phyloP scores from a whole-genome alignment of 2,329 filamentous ascomycete species.

The Fusarium fujikuroi region DNA sequence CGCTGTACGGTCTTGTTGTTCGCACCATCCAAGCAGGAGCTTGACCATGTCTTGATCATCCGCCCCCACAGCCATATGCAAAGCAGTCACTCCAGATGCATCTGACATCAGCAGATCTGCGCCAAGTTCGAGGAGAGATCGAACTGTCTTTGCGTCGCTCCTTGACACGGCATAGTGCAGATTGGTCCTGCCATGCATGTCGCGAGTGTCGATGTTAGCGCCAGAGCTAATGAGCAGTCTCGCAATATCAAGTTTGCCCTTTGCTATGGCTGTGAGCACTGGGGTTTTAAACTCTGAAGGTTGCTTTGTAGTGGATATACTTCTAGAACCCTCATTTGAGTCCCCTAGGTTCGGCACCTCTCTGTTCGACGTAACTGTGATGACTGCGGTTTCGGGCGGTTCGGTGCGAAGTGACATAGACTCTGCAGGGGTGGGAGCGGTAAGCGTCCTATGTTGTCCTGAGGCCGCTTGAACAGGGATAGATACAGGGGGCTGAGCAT shows the following conservation, averaged over 20 bases:
- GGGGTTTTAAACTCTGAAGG: neutral
- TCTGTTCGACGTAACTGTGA: too few species aligned
- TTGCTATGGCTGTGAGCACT: neutral
- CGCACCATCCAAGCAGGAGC: neutral
- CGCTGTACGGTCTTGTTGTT: neutral
- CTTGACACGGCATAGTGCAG: neutral
- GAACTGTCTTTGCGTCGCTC: neutral
- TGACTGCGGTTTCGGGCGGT: too few species aligned
- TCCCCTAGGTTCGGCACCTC: too few species aligned
- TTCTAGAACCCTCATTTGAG: neutral
- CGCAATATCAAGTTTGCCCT: neutral
- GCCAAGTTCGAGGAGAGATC: neutral
- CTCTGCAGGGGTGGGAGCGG: too few species aligned
- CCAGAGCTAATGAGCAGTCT: neutral
- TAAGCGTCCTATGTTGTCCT: too few species aligned
- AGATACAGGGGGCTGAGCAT: too few species aligned
- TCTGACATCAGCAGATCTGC: neutral
- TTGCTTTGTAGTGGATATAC: neutral
- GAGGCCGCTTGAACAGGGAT: too few species aligned
- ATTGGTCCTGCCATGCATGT: neutral
- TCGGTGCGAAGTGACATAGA: too few species aligned
- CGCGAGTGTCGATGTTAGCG: neutral
- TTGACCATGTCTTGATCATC: neutral
- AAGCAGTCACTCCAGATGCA: neutral
- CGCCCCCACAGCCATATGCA: neutral